Base-by-base conservation (phyloP, 345 rosid species). In the Theobroma cacao region DNA sequence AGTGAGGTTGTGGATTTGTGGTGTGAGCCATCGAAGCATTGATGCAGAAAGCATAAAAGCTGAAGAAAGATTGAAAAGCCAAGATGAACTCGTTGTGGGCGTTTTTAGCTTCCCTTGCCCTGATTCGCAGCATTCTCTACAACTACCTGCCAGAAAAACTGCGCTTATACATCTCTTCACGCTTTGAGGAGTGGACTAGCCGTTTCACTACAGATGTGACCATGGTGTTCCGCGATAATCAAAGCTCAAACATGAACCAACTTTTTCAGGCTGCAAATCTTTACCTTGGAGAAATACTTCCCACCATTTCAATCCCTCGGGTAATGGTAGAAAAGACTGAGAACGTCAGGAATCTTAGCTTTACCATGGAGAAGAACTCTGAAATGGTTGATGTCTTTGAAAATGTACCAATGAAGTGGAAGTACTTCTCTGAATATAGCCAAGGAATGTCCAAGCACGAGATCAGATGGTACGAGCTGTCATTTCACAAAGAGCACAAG, bases 61-160 rank as follows among this genome's bases (percentile, higher is more conserved):
- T 4, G 5, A 53, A 1, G 2, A 20, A 64, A 17, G 43, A 64
- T 43, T 68, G 13, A 6, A 45, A 13, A 28, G 73, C 5, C 73
- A 68, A 45, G 30, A 72, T 72, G 75, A 50, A 34, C 75, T 72
- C 45, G 17, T 10, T 72, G 28, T 50, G 62, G 75, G 61, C 75
- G 7, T 72, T 72, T 17, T 50, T 50, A 38, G 75, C 61, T 48
- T 72, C 75, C 28, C 4, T 72, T 52, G 45, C 61, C 20, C n/a
- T 50, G 45, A 31, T 50, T 20, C 60, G 45, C 0, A 50, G 43
- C 43, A 20, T 30, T 0, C 26, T 71, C 17, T 72, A 31, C 61
- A 48, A 10, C 22, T 72, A 18, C 43, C 18, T 72, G 18, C 61
- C 75, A 1, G 61, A 50, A 52, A 72, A 18, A 0, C 43, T 72